phyloP scores from a whole-genome alignment of 108 stramenopile species.

The Conticribra weissflogii region DNA sequence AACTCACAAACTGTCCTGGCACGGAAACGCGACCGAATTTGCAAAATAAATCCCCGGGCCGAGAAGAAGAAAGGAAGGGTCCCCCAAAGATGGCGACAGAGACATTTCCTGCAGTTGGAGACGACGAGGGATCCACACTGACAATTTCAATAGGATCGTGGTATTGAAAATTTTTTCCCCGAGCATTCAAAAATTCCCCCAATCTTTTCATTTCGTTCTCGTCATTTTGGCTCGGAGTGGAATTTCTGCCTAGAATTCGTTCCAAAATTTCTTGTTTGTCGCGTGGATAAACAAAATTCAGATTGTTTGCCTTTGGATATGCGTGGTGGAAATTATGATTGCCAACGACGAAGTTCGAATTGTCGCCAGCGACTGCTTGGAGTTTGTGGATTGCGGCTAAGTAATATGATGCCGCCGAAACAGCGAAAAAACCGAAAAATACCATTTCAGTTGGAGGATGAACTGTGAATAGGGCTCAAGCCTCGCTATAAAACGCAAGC shows the following conservation, averaged over 20 bases:
- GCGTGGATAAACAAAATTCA: background rate
- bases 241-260: background rate
- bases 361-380: too few relatives aligned
- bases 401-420: too few relatives aligned
- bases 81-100: slow-evolving; percentile 64
- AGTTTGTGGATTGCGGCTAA: too few relatives aligned
- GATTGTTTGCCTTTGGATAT: too few relatives aligned
- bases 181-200: slow-evolving; percentile 16
- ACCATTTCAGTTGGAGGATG: too few relatives aligned
- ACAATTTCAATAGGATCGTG: slow-evolving; percentile 43
- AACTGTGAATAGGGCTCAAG: too few relatives aligned
- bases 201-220: slow-evolving; percentile 2
- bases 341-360: too few relatives aligned
- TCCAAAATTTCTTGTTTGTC: background rate
- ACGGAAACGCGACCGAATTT: slow-evolving; percentile 60
- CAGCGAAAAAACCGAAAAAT: too few relatives aligned
- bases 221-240: background rate
- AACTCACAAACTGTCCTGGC: slow-evolving; percentile 35
- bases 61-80: slow-evolving; percentile 39
- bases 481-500: too few relatives aligned
- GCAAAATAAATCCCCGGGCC: slow-evolving; percentile 51
- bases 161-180: slow-evolving; percentile 52
- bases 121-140: slow-evolving; percentile 48
- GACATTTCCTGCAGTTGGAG: slow-evolving; percentile 63
- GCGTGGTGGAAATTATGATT: too few relatives aligned